A percentile compares a stretch with the other conserved stretches of the same genome.
Conservation (phyloP, 2,329 filamentous ascomycete species). For the Teratosphaeria epicoccoides region DNA sequence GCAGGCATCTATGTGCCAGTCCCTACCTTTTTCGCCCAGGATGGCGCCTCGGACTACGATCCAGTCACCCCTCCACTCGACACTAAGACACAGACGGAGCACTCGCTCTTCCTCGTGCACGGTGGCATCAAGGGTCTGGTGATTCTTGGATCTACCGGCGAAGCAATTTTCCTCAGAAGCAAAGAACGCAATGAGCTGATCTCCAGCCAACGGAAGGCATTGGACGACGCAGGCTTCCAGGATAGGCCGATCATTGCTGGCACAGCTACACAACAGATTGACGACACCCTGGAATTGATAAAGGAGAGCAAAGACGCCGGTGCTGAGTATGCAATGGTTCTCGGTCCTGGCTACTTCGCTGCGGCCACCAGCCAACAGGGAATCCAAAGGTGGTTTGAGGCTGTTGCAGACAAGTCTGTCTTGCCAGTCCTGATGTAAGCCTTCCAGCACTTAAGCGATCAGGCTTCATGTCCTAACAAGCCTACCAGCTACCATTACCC, state of each 20-base stretch:
- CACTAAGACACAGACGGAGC: conserved; percentile 46
- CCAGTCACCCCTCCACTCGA: conserved; percentile 44
- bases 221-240: conserved; percentile 45
- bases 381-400: conserved; percentile 49
- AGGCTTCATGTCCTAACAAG: not conserved
- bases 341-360: conserved; percentile 57
- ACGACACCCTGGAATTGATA: conserved; percentile 50
- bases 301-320: conserved; percentile 46
- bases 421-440: conserved; percentile 51
- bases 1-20: conserved; percentile 48
- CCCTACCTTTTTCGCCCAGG: conserved; percentile 54
- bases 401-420: conserved; percentile 49
- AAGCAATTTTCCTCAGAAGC: conserved; percentile 51
- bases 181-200: conserved; percentile 48
- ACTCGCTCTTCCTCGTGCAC: conserved; percentile 50
- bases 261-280: conserved; percentile 51
- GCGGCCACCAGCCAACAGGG: conserved; percentile 47
- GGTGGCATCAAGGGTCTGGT: conserved; percentile 52
- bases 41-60: conserved; percentile 28
- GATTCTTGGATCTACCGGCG: conserved; percentile 53
- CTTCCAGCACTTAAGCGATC: not conserved
- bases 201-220: conserved; percentile 43
- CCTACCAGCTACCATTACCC: conserved; percentile 50
- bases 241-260: conserved; percentile 54
- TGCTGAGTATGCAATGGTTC: conserved; percentile 51